Percentiles rank a stretch among this genome's conserved stretches.
Evolutionary conservation across 495 filamentous ascomycete genomes (phyloP).

Genomic region (Hypoxylon subgilvum): DNA sequence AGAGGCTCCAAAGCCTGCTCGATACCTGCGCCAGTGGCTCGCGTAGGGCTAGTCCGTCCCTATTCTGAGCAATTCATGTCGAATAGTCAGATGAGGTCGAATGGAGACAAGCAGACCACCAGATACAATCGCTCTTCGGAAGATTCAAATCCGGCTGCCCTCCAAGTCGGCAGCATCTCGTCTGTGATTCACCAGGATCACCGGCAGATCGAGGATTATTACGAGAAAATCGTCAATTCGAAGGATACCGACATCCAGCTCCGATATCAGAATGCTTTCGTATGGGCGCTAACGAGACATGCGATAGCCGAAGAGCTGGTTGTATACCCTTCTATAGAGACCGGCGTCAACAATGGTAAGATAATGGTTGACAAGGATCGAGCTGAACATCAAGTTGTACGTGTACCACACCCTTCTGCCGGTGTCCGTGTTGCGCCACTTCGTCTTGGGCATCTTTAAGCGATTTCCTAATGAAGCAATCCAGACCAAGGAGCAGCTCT

Average conservation of each 20-base stretch:
- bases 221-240: conserved; percentile 61
- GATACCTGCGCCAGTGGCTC: background rate
- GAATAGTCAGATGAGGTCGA: background rate
- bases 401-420: conserved; percentile 1
- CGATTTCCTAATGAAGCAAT: background rate
- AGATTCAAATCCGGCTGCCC: conserved; percentile 1
- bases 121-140: background rate
- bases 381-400: conserved; percentile 61
- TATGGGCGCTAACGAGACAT: conserved; percentile 74
- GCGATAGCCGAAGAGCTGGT: conserved; percentile 71
- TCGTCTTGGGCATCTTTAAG: background rate
- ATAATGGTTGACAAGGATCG: conserved; percentile 65
- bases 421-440: background rate
- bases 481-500: conserved; percentile 69
- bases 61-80: conserved; percentile 15
- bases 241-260: conserved; percentile 55
- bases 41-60: conserved; percentile 1
- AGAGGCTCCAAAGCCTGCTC: background rate
- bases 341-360: conserved; percentile 56
- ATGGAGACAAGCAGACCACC: background rate
- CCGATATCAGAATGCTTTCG: conserved; percentile 69
- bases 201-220: conserved; percentile 63
- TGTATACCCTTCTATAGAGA: conserved; percentile 70
- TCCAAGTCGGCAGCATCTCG: conserved; percentile 18
- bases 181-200: conserved; percentile 65